phyloP scores from a whole-genome alignment of 768 basidiomycete species.

The Lactarius quietus region DNA sequence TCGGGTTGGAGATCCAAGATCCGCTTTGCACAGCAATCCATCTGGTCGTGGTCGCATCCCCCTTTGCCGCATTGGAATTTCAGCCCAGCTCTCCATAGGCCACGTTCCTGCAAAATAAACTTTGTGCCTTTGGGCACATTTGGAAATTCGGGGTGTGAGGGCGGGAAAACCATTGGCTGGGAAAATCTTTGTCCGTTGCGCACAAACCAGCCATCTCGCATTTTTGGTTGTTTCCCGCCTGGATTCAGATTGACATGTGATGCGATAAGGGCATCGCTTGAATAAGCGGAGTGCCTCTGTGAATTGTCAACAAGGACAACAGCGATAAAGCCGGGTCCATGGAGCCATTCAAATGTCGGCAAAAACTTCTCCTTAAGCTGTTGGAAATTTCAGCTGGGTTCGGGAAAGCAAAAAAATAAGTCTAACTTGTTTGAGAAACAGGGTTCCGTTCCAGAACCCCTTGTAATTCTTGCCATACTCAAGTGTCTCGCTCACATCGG shows the following conservation, averaged over 20 bases:
- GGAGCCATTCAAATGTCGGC: slow-evolving; percentile 24
- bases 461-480: slow-evolving; percentile 45
- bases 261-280: slow-evolving; percentile 35
- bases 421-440: slow-evolving; percentile 35
- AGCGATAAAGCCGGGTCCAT: slow-evolving; percentile 32
- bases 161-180: too few species aligned
- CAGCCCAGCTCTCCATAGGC: too few species aligned
- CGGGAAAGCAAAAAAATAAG: too few species aligned
- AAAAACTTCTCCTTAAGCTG: slow-evolving; percentile 13
- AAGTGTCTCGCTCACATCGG: slow-evolving; percentile 32
- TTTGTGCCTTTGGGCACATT: too few species aligned
- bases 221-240: slow-evolving; percentile 38
- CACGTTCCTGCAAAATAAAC: too few species aligned
- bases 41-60: too few species aligned
- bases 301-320: slow-evolving; percentile 43
- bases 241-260: slow-evolving; percentile 38
- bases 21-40: slow-evolving; percentile 33
- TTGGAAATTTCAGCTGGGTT: slow-evolving; percentile 10
- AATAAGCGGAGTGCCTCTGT: slow-evolving; percentile 41
- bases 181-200: slow-evolving; percentile 13
- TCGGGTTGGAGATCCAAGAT: slow-evolving; percentile 32
- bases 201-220: slow-evolving; percentile 36
- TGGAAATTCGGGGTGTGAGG: too few species aligned
- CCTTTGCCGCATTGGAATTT: too few species aligned
- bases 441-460: slow-evolving; percentile 38